phyloP scores from a whole-genome alignment of 2,329 filamentous ascomycete species.

The Paraconiothyrium sp. region DNA sequence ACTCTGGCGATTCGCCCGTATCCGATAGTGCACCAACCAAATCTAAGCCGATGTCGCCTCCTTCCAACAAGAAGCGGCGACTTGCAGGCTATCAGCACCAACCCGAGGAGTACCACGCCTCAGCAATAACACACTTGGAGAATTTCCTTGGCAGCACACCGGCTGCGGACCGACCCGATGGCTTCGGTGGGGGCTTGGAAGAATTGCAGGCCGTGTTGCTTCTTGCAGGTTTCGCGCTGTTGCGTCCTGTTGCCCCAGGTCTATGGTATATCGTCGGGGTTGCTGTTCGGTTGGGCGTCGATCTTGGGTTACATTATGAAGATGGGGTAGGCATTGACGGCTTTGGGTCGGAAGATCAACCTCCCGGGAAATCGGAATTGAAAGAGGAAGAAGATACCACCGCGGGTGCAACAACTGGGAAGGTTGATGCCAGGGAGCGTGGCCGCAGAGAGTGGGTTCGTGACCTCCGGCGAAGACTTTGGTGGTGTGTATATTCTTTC shows the following conservation, averaged over 20 bases:
- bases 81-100: slow-evolving; percentile 70
- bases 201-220: slow-evolving; percentile 93
- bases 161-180: slow-evolving; percentile 63
- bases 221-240: slow-evolving; percentile 87
- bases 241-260: slow-evolving; percentile 90
- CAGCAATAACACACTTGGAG: slow-evolving; percentile 90
- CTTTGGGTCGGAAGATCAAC: slow-evolving; percentile 44
- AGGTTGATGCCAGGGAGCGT: slow-evolving; percentile 65
- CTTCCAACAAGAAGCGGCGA: slow-evolving; percentile 49
- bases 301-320: slow-evolving; percentile 91
- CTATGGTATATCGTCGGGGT: slow-evolving; percentile 98
- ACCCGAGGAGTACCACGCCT: slow-evolving; percentile 95
- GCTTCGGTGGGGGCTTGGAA: slow-evolving; percentile 87
- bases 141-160: slow-evolving; percentile 77
- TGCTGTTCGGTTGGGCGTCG: slow-evolving; percentile 87
- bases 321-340: slow-evolving; percentile 76
- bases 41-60: slow-evolving; percentile 39
- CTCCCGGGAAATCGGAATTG: slow-evolving; percentile 32
- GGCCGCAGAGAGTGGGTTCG: slow-evolving; percentile 82
- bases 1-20: slow-evolving; percentile 44
- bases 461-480: slow-evolving; percentile 85
- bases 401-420: slow-evolving; percentile 32
- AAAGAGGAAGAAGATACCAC: slow-evolving; percentile 46
- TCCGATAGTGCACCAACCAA: slow-evolving; percentile 41
- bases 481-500: slow-evolving; percentile 97